Evolutionary conservation across 768 basidiomycete genomes (phyloP), one percentile per base, ranked within the genome.

Genomic region (Gloeopeniophorella convolvens): DNA sequence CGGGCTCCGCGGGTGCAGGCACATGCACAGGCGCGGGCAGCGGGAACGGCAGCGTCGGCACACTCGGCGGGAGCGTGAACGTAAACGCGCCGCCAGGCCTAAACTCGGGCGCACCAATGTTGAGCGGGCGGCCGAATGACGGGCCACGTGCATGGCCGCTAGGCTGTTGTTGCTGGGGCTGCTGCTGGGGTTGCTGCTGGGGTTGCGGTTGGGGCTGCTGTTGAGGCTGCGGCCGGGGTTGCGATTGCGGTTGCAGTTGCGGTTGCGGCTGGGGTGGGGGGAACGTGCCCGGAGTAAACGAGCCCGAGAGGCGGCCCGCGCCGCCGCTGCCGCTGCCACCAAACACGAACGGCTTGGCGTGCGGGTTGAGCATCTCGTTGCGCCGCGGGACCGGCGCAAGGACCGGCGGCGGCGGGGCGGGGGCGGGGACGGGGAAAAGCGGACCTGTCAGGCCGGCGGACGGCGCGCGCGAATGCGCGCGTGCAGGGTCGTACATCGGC

Each of bases 341-440:
- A 63, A 91, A 91, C 8, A 89, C 82, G 57, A 92, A 92, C 0
- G 89, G 87, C 61, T 87, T 88, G 5, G 89, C 89, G 42, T 78
- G 73, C 0, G 89, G 89, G 62, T 92, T 92, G 42, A 89, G 73
- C 2, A 75, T 34, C 51, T 66, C 65, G 0, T 51, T 54, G 15
- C 64, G 48, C 42, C 58, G 53, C 31, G 45, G 54, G 32, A 54
- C 32, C 35, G 61, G 46, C 3, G 57, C 43, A 45, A 48, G 47
- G 41, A 50, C 42, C 11, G 44, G 56, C 3, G 52, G 61, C 30
- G 63, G 60, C 2, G 58, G 45, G 1, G 53, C 45, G 13, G 57
- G 27, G 30, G 54, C 45, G 0, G 58, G 48, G 37, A 48, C 45
- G 9, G 36, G 56, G n/a, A 55, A 51, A n/a, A 33, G 60, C 9